Evolutionary conservation across 352 stramenopile species (phyloP).

Genomic region (Phytophthora multivora): DNA sequence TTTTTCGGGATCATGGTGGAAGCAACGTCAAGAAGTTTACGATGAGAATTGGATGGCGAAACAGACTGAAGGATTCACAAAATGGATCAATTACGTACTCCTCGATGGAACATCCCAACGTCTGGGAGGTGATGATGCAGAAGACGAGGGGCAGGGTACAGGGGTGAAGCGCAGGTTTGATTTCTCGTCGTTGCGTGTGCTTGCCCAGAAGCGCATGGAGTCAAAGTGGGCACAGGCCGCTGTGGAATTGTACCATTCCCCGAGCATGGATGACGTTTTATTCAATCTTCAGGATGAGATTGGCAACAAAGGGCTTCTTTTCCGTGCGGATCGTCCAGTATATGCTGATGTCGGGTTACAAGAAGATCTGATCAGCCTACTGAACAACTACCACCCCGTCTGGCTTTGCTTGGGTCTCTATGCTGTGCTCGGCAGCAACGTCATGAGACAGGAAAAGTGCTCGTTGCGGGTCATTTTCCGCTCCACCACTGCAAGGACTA

Average conservation of each 20-base stretch:
- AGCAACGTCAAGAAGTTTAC: slow-evolving; percentile 64
- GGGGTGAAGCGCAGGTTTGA: slow-evolving; percentile 42
- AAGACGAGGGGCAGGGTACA: slow-evolving; percentile 9
- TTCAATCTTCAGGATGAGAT: slow-evolving; percentile 81
- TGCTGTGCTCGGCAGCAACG: slow-evolving; percentile 74
- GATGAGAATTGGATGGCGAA: slow-evolving; percentile 85
- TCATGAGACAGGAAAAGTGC: slow-evolving; percentile 65
- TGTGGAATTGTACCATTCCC: slow-evolving; percentile 61
- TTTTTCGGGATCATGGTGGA: slow-evolving; percentile 70
- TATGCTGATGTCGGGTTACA: slow-evolving; percentile 91
- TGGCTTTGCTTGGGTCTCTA: slow-evolving; percentile 92
- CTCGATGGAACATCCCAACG: slow-evolving; percentile 57
- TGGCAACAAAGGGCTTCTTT: slow-evolving; percentile 68
- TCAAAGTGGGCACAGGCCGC: slow-evolving; percentile 62
- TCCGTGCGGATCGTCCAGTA: slow-evolving; percentile 87
- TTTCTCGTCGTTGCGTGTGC: slow-evolving; percentile 71
- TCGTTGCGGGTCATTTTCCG: slow-evolving; percentile 59
- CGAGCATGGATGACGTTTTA: slow-evolving; percentile 57
- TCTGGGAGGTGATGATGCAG: slow-evolving; percentile 26
- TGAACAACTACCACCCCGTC: slow-evolving; percentile 92
- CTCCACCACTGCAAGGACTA: slow-evolving; percentile 16
- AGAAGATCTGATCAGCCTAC: slow-evolving; percentile 78
- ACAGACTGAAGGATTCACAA: slow-evolving; percentile 81
- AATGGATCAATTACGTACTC: slow-evolving; percentile 89
- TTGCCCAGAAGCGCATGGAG: slow-evolving; percentile 79